Evolutionary conservation across 768 basidiomycete genomes (phyloP).

Genomic region (Suillus spraguei): DNA sequence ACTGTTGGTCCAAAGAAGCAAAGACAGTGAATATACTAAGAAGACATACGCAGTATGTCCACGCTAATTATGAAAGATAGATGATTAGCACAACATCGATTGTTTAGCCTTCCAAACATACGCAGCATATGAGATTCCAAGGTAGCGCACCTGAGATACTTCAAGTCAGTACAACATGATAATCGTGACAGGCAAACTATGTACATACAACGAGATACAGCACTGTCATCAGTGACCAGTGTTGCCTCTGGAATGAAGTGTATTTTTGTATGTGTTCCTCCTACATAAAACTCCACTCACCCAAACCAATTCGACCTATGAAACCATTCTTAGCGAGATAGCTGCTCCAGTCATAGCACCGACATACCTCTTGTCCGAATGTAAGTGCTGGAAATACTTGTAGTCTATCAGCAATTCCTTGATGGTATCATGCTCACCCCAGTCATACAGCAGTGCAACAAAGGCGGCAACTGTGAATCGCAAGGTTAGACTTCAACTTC

Average conservation of each 20-base stretch:
- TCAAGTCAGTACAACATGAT: not conserved
- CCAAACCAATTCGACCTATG: not conserved
- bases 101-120: no score
- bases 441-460: not conserved
- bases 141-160: no score
- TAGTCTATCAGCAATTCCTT: not conserved
- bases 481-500: not conserved
- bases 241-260: not conserved
- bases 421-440: not conserved
- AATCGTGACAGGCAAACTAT: not conserved
- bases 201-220: no score
- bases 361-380: not conserved
- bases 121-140: no score
- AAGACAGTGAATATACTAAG: no score
- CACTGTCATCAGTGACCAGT: not conserved
- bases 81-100: no score
- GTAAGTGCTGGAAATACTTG: not conserved
- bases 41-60: not conserved
- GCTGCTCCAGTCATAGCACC: not conserved
- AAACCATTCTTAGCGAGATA: not conserved
- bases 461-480: not conserved
- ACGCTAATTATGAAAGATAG: not conserved
- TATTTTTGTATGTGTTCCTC: not conserved
- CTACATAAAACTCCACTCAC: not conserved
- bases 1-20: no score